phyloP scores from a whole-genome alignment of 805 yeast species.

The Brettanomyces bruxellensis region DNA sequence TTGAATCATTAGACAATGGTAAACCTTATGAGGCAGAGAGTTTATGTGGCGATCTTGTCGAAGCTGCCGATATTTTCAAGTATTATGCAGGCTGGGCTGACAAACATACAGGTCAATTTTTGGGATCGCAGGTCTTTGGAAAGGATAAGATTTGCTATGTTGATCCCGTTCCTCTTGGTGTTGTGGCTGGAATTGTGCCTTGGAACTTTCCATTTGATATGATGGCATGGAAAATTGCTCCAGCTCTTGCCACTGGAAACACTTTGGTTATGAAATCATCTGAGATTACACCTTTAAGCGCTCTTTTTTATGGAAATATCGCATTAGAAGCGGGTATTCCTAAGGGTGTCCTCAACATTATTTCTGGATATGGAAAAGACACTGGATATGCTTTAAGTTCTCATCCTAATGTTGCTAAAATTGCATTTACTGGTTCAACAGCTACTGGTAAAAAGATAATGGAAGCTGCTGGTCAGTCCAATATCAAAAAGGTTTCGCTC shows the following conservation, averaged over 20 bases:
- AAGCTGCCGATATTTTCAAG: conserved; percentile 35
- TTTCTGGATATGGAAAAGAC: conserved; percentile 63
- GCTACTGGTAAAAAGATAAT: conserved; percentile 63
- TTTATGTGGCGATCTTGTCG: conserved; percentile 27
- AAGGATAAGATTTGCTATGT: conserved; percentile 42
- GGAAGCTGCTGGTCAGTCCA: conserved; percentile 50
- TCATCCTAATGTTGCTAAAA: conserved; percentile 59
- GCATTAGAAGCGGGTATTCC: conserved; percentile 64
- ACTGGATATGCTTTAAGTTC: conserved; percentile 60
- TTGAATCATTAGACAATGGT: conserved; percentile 53
- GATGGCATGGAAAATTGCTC: conserved; percentile 72
- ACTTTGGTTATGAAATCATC: conserved; percentile 66
- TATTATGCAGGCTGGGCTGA: conserved; percentile 77
- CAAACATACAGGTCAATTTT: conserved; percentile 57
- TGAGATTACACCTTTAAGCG: conserved; percentile 67
- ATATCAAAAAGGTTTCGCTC: conserved; percentile 48
- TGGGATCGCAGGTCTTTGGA: conserved; percentile 26
- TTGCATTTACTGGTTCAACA: conserved; percentile 79
- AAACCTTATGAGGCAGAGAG: conserved; percentile 42
- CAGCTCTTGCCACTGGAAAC: conserved; percentile 70
- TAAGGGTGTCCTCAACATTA: conserved; percentile 64
- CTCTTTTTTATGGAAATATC: conserved; percentile 54
- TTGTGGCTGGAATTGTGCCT: conserved; percentile 74
- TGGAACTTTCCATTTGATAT: conserved; percentile 79
- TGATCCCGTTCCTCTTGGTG: conserved; percentile 55